Percentiles rank a stretch among this genome's conserved stretches.
Evolutionary conservation across 2,329 filamentous ascomycete species (phyloP).

Genomic region (Arthroderma sp.): DNA sequence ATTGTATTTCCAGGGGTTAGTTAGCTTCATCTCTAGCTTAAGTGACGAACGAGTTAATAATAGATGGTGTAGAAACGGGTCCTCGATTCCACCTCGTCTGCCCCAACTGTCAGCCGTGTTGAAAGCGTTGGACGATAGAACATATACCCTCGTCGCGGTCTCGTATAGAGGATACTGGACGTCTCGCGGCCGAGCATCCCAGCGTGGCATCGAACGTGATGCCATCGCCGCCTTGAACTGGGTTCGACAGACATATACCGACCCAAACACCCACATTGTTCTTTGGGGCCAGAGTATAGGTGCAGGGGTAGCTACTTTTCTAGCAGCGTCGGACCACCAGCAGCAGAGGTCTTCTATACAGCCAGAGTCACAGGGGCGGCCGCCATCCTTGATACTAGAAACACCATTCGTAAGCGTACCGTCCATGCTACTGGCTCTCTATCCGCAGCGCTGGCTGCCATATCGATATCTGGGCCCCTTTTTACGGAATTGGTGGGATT

Average conservation of each 20-base stretch:
- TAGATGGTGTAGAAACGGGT: constrained; percentile 24
- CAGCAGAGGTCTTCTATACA: constrained; percentile 11
- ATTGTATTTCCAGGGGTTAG: constrained; percentile 40
- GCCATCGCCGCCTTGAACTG: constrained; percentile 52
- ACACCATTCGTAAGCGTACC: constrained; percentile 62
- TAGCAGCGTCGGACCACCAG: constrained; percentile 34
- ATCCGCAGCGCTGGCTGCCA: constrained; percentile 68
- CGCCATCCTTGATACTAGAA: constrained; percentile 51
- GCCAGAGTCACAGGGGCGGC: constrained; percentile 17
- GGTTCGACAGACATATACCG: constrained; percentile 39
- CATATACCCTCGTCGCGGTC: constrained; percentile 32
- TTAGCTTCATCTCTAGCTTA: not conserved
- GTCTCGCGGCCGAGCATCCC: constrained; percentile 57
- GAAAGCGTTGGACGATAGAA: constrained; percentile 13
- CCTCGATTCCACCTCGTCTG: constrained; percentile 37
- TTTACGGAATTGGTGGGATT: constrained; percentile 50
- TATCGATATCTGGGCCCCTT: constrained; percentile 66
- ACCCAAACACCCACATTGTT: constrained; percentile 5
- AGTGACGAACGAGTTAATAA: not conserved
- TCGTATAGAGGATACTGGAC: constrained; percentile 67
- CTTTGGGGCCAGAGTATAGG: constrained; percentile 33
- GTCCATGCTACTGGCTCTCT: constrained; percentile 59
- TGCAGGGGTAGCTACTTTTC: constrained; percentile 55
- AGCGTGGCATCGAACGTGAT: constrained; percentile 58
- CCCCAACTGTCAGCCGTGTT: constrained; percentile 38